Evolutionary conservation across 768 basidiomycete species (phyloP), one percentile per base, ranked within the genome.

Genomic region (Lenzites betulinus): DNA sequence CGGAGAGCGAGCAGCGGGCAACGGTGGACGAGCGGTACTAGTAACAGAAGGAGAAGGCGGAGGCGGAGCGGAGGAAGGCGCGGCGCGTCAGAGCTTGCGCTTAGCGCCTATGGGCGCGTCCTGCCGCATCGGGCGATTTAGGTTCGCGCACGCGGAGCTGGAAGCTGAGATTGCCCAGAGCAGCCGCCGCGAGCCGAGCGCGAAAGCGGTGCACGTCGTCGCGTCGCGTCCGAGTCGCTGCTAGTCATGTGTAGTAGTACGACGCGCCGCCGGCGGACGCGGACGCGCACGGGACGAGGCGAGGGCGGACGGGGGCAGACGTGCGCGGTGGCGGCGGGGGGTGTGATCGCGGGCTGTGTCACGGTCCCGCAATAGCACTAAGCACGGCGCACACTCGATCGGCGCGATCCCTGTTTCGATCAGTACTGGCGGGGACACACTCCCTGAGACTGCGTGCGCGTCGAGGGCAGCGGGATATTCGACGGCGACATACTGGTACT

Each of bases 111-210:
- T 26, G 56, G 39, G 56, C 56, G 56, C 56, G 4, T 56, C 33
- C 36, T 50, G n/a, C 56, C 56, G 6, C n/a, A 42, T 22, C 16
- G 13, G 39, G 56, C 39, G 50, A 35, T n/a, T 20, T 16, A 30
- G 38, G 48, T 58, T 26, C 47, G 55, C 55, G 36, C 50, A 52
- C 51, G 59, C 53, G 60, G 60, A 47, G 48, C 60, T 61, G 53
- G 49, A 61, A 51, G 60, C 49, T 61, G 54, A 55, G 53, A 55
- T 61, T 55, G 47, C 54, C 60, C 44, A 22, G 15, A 44, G 30
- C 49, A 28, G 48, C 53, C 44, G 35, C 39, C 33, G 22, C 54
- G 48, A 50, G 48, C 54, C 53, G 53, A 41, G 39, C 12, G 6
- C 2, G 13, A 60, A 54, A 55, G 60, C 60, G 48, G 53, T 49